These are phyloP conservation scores for Dendrostoma leiphaemia DNA, from an alignment of 2,329 filamentous ascomycete genomes.

Conservation along the genomic window DNA sequence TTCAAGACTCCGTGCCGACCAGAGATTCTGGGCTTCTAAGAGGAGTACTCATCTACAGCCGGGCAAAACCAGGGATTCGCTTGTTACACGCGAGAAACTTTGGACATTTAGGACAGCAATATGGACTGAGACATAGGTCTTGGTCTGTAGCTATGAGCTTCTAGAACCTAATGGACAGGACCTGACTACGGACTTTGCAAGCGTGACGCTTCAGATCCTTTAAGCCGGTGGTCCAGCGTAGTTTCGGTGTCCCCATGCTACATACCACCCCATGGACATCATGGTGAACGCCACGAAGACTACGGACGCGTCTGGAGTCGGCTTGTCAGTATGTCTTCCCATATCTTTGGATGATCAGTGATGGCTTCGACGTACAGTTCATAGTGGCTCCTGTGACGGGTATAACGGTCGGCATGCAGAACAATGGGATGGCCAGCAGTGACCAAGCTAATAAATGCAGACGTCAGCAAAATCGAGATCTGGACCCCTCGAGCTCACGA, in stretches of 20 bases:
- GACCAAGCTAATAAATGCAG: slow-evolving; percentile 61
- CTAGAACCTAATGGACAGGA: not conserved
- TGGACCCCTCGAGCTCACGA: no score
- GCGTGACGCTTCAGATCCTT: not conserved
- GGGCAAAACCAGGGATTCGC: no score
- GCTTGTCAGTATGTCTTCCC: not conserved
- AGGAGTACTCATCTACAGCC: no score
- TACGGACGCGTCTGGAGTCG: slow-evolving; percentile 55
- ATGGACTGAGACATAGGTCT: not conserved
- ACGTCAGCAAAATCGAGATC: slow-evolving; percentile 25
- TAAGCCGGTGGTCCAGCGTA: slow-evolving; percentile 58
- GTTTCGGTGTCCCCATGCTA: slow-evolving; percentile 67
- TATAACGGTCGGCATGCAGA: slow-evolving; percentile 69
- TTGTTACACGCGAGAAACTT: not conserved
- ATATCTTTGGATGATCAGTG: no score
- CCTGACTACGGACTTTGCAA: not conserved
- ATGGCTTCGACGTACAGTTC: slow-evolving; percentile 48
- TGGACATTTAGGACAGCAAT: not conserved
- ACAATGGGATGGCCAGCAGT: slow-evolving; percentile 66
- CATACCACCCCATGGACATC: slow-evolving; percentile 66
- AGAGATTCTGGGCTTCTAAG: no score
- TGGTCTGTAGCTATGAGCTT: not conserved
- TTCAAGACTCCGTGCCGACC: no score
- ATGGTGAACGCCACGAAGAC: slow-evolving; percentile 67
- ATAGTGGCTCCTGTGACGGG: slow-evolving; percentile 58